phyloP scores from a whole-genome alignment of 176 grass and related monocot genomes.

The Aegilops speltoides region DNA sequence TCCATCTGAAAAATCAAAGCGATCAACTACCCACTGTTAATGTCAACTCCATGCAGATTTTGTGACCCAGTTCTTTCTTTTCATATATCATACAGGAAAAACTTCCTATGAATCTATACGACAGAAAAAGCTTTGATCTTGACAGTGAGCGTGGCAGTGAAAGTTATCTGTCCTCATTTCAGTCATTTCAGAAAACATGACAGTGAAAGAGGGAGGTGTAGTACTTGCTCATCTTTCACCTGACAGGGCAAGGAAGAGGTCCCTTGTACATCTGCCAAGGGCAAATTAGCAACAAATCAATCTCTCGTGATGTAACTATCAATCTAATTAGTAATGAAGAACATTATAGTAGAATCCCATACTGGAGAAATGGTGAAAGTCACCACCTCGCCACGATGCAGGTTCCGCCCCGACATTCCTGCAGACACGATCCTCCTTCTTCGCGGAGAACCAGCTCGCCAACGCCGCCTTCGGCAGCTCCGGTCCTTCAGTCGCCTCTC shows the following conservation, averaged over 20 bases:
- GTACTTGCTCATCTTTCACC: background rate
- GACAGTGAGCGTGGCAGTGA: background rate
- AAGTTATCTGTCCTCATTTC: background rate
- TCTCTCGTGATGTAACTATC: too few relatives aligned
- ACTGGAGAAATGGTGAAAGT: background rate
- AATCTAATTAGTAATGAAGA: background rate
- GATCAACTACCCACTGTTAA: background rate
- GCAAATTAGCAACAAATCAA: background rate
- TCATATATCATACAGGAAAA: background rate
- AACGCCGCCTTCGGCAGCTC: too few relatives aligned
- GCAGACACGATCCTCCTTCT: too few relatives aligned
- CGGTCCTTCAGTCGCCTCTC: too few relatives aligned
- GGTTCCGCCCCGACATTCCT: too few relatives aligned
- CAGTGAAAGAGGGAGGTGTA: too few relatives aligned
- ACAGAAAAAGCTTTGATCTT: background rate
- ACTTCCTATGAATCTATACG: background rate
- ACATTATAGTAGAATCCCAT: background rate
- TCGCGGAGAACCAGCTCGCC: too few relatives aligned
- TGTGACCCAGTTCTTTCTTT: background rate
- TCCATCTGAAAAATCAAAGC: slow-evolving; percentile 22
- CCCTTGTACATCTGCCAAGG: background rate
- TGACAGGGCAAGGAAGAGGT: background rate
- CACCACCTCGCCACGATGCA: too few relatives aligned
- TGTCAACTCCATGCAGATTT: background rate
- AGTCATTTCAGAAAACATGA: background rate